Evolutionary conservation across 352 stramenopile species (phyloP).

Genomic region (Phytophthora europaea): DNA sequence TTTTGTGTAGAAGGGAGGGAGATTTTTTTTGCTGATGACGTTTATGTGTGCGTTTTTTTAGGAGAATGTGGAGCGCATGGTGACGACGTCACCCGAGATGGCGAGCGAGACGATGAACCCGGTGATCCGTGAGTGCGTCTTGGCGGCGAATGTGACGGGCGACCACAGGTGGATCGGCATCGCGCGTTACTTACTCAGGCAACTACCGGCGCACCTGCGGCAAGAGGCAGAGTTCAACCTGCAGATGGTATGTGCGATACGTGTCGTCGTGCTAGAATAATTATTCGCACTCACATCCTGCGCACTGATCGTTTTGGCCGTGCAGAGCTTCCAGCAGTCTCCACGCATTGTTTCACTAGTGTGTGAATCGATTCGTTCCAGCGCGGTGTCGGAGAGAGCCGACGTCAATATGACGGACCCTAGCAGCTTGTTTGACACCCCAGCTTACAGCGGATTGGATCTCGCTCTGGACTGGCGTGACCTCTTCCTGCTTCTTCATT

Average conservation of each 20-base stretch:
- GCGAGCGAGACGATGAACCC: slow-evolving; percentile 67
- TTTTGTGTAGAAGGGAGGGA: background rate
- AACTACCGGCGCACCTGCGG: slow-evolving; percentile 61
- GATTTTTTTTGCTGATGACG: background rate
- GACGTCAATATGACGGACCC: slow-evolving; percentile 10
- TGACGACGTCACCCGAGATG: slow-evolving; percentile 44
- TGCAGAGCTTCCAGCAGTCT: slow-evolving; percentile 70
- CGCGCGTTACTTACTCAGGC: slow-evolving; percentile 56
- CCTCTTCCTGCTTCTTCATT: slow-evolving; percentile 76
- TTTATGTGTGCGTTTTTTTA: slow-evolving; percentile 19
- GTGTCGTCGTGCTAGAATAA: background rate
- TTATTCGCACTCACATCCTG: background rate
- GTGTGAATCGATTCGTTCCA: slow-evolving; percentile 54
- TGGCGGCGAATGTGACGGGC: slow-evolving; percentile 55
- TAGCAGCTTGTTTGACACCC: slow-evolving; percentile 15
- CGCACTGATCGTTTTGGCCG: background rate
- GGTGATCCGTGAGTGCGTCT: slow-evolving; percentile 70
- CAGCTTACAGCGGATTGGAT: slow-evolving; percentile 6
- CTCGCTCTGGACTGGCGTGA: slow-evolving; percentile 63
- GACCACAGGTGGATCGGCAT: slow-evolving; percentile 63
- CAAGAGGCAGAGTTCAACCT: slow-evolving; percentile 84
- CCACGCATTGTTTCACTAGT: slow-evolving; percentile 57
- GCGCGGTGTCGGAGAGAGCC: slow-evolving; percentile 17
- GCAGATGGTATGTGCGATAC: slow-evolving; percentile 63
- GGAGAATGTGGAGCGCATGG: slow-evolving; percentile 61